Evolutionary conservation across 2,329 filamentous ascomycete species (phyloP).

Genomic region (Nothopassalora personata): DNA sequence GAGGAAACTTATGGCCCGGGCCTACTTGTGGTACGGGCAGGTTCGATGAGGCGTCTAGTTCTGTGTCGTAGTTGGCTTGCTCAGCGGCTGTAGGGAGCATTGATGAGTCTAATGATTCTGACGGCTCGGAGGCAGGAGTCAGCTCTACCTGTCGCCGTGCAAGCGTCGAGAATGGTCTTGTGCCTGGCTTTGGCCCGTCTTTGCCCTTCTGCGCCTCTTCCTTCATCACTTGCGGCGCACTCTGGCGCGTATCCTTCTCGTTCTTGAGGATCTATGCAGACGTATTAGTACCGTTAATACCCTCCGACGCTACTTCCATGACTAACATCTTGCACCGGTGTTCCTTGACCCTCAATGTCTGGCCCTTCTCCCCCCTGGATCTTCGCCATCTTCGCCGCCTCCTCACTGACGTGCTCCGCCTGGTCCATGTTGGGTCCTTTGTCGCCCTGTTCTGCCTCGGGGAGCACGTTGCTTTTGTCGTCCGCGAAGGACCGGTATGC

Average conservation of each 20-base stretch:
- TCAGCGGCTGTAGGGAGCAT: constrained; percentile 27
- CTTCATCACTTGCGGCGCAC: constrained; percentile 63
- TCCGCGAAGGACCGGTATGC: constrained; percentile 24
- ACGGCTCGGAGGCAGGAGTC: constrained; percentile 5
- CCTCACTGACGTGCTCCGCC: constrained; percentile 59
- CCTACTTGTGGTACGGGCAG: constrained; percentile 38
- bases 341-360: constrained; percentile 57
- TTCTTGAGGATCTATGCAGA: constrained; percentile 55
- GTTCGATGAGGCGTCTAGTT: constrained; percentile 12
- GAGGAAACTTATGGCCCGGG: constrained; percentile 71
- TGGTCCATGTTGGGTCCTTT: constrained; percentile 48
- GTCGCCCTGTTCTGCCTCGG: constrained; percentile 27
- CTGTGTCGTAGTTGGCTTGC: constrained; percentile 20
- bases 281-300: constrained; percentile 1
- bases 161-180: constrained; percentile 55
- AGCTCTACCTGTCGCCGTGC: constrained; percentile 33
- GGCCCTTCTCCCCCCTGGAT: constrained; percentile 54
- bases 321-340: constrained; percentile 59
- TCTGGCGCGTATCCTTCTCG: constrained; percentile 56
- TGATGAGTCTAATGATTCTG: constrained; percentile 19
- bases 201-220: constrained; percentile 47
- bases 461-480: constrained; percentile 29
- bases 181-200: constrained; percentile 27
- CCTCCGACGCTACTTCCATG: neutral
- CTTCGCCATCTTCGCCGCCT: constrained; percentile 56